Conservation (phyloP, 441 rosid species). For the Gossypium lobatum region DNA sequence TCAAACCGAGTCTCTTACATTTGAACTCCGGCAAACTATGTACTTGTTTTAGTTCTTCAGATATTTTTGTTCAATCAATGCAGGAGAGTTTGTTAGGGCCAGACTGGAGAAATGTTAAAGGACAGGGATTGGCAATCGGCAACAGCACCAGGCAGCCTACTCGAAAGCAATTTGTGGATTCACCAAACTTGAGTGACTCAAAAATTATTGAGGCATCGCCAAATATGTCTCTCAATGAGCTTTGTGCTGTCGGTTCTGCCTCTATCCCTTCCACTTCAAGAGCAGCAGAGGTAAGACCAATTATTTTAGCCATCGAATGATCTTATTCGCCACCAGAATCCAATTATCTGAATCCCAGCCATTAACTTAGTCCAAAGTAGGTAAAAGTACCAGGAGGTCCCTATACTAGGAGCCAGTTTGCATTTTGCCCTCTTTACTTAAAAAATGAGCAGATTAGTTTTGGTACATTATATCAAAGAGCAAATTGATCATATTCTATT, state of each 20-base stretch:
- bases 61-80: neutral
- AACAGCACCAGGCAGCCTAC: constrained; percentile 68
- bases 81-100: constrained; percentile 59
- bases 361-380: neutral
- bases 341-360: neutral
- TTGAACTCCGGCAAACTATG: neutral
- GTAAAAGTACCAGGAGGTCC: no score
- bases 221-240: constrained; percentile 55
- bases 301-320: neutral
- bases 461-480: no score
- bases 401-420: no score
- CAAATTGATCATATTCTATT: no score
- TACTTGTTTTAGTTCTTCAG: neutral
- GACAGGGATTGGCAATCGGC: constrained; percentile 26
- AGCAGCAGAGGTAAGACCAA: constrained; percentile 55
- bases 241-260: constrained; percentile 57
- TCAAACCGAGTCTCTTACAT: neutral
- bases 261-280: constrained; percentile 70
- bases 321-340: neutral
- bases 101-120: constrained; percentile 78
- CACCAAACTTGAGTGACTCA: constrained; percentile 59
- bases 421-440: no score
- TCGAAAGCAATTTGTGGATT: constrained; percentile 57
- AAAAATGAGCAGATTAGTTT: no score
- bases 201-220: constrained; percentile 62